phyloP scores from a whole-genome alignment of 805 yeast species.

The Starmerella stellata region DNA sequence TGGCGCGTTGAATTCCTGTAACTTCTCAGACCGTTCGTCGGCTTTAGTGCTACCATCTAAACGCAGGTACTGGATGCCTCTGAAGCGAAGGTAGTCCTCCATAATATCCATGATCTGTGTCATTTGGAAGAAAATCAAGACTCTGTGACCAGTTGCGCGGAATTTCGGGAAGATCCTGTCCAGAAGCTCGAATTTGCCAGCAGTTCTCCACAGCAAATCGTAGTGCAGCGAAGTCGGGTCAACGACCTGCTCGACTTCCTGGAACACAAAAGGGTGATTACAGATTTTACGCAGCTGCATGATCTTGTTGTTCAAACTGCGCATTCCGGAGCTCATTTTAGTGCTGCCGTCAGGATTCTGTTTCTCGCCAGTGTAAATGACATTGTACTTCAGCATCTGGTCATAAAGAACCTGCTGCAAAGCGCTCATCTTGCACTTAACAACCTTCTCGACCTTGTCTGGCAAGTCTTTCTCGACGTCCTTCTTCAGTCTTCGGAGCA shows the following conservation, averaged over 20 bases:
- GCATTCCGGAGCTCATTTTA: conserved; percentile 31
- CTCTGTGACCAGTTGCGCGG: conserved; percentile 71
- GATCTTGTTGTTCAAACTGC: conserved; percentile 81
- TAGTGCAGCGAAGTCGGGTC: conserved; percentile 57
- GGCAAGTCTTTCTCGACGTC: conserved; percentile 96
- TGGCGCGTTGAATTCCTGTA: conserved; percentile 66
- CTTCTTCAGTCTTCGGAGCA: conserved; percentile 82
- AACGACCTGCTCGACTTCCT: conserved; percentile 68
- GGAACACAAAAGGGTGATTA: conserved; percentile 93
- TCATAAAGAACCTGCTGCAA: conserved; percentile 69
- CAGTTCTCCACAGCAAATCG: conserved; percentile 71
- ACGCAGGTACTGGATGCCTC: conserved; percentile 64
- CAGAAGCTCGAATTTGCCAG: conserved; percentile 87
- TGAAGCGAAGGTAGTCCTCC: conserved; percentile 75
- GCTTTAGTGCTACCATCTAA: conserved; percentile 92
- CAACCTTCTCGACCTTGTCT: conserved; percentile 81
- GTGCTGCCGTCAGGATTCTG: conserved; percentile 20
- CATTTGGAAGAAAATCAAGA: conserved; percentile 90
- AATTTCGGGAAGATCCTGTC: conserved; percentile 81
- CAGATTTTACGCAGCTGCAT: conserved; percentile 95
- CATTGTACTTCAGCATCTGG: conserved; percentile 77
- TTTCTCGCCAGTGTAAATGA: conserved; percentile 49
- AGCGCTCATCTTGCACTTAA: conserved; percentile 83
- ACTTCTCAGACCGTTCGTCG: conserved; percentile 75
- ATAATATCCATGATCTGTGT: conserved; percentile 96